These are phyloP conservation scores for Athelia psychrophila DNA, from an alignment of 1,284 basidiomycete genomes.

Conservation along the genomic window DNA sequence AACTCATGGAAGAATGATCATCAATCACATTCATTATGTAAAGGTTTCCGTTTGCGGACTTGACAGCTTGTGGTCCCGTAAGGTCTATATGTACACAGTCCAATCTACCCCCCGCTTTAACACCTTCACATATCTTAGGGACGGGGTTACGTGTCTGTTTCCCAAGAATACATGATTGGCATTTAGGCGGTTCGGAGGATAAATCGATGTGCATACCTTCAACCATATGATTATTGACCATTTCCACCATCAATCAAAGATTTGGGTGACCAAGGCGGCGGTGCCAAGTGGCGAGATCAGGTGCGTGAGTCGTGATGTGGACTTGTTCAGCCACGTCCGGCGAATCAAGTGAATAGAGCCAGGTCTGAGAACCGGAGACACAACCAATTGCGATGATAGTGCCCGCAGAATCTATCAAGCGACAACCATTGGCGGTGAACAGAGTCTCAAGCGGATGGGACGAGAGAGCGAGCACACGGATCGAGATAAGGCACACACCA, in stretches of 20 bases:
- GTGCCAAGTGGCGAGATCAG: constrained; percentile 28
- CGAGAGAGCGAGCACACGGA: constrained; percentile 9
- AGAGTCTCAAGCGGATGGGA: not conserved
- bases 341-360: not conserved
- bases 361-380: not conserved
- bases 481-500: constrained; percentile 22
- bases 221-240: constrained; percentile 19
- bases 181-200: constrained; percentile 16
- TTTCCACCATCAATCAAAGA: constrained; percentile 18
- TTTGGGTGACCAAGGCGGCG: constrained; percentile 28
- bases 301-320: constrained; percentile 3
- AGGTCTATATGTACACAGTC: constrained; percentile 31
- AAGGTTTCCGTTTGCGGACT: constrained; percentile 21
- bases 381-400: not conserved
- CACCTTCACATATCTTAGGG: constrained; percentile 6
- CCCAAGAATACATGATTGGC: constrained; percentile 17
- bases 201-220: constrained; percentile 29
- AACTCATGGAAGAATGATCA: constrained; percentile 23
- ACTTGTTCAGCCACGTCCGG: not conserved
- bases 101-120: constrained; percentile 17
- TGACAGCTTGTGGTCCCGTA: constrained; percentile 20
- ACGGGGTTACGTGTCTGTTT: constrained; percentile 9
- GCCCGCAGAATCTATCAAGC: not conserved
- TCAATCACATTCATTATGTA: constrained; percentile 35
- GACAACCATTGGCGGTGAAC: not conserved